A percentile compares a stretch with the other conserved stretches of the same genome.
These are phyloP conservation scores for Blastomyces percursus DNA, from an alignment of 2,329 filamentous ascomycete genomes.

Conservation along the genomic window DNA sequence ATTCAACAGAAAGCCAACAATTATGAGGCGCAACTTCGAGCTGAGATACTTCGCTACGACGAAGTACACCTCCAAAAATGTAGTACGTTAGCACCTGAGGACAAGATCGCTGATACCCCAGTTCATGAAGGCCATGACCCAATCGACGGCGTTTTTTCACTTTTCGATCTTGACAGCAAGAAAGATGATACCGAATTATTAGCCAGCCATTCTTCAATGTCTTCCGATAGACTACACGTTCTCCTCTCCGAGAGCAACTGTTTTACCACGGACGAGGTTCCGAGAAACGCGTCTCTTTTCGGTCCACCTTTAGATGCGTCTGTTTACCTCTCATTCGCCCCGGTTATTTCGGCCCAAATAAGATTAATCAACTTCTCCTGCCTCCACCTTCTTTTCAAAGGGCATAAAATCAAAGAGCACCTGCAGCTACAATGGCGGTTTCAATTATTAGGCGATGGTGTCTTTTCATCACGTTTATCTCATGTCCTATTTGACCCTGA, in stretches of 20 bases:
- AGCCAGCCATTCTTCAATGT: constrained; percentile 12
- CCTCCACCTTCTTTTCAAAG: constrained; percentile 63
- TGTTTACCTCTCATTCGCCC: constrained; percentile 59
- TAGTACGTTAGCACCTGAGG: background rate
- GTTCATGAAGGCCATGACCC: background rate
- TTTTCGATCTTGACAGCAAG: constrained; percentile 28
- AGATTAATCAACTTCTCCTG: constrained; percentile 66
- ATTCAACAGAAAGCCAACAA: constrained; percentile 50
- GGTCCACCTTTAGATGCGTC: constrained; percentile 41
- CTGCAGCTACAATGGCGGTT: constrained; percentile 66
- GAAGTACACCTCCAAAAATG: constrained; percentile 3
- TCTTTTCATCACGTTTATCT: constrained; percentile 69
- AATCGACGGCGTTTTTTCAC: constrained; percentile 21
- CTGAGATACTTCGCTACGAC: constrained; percentile 31
- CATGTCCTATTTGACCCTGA: constrained; percentile 78
- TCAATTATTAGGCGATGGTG: constrained; percentile 72
- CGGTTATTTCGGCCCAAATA: constrained; percentile 62
- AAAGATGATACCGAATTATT: constrained; percentile 8
- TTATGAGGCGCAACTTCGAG: constrained; percentile 28
- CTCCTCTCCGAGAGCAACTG: constrained; percentile 21
- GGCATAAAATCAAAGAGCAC: constrained; percentile 61
- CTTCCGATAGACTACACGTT: constrained; percentile 22
- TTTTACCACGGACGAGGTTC: constrained; percentile 13
- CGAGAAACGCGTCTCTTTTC: constrained; percentile 18
- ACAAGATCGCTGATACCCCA: background rate